Conservation (phyloP, 208 protist genomes). For the Crithidia brevicula region DNA sequence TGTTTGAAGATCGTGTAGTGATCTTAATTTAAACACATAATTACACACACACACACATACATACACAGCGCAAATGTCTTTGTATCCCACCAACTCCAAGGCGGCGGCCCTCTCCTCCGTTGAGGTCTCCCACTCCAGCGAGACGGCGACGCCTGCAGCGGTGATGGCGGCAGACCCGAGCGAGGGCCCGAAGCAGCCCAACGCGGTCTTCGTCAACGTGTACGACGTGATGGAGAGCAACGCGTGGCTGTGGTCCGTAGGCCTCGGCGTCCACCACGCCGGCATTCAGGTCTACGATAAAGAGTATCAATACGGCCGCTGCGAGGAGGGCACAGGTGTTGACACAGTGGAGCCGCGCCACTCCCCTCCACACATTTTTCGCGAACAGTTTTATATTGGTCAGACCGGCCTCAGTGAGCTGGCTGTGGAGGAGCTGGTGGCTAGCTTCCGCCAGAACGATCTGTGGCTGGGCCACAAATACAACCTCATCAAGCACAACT, state of each 20-base stretch:
- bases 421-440: constrained; percentile 40
- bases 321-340: constrained; percentile 49
- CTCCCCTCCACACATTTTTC: constrained; percentile 68
- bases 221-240: constrained; percentile 68
- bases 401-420: constrained; percentile 40
- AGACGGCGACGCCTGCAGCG: not conserved
- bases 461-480: constrained; percentile 58
- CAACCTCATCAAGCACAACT: constrained; percentile 77
- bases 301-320: constrained; percentile 69
- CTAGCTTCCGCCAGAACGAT: constrained; percentile 28
- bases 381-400: constrained; percentile 76
- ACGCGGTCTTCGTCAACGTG: constrained; percentile 77
- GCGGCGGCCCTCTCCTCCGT: constrained; percentile 3
- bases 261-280: constrained; percentile 69
- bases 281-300: constrained; percentile 76
- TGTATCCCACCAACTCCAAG: not conserved
- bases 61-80: not conserved
- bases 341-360: constrained; percentile 40
- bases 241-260: constrained; percentile 49
- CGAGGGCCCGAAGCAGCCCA: constrained; percentile 22
- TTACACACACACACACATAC: not conserved
- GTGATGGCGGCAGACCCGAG: not conserved
- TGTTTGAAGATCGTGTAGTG: too few species aligned
- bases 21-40: too few species aligned
- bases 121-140: not conserved